Evolutionary conservation across 192 early-diverging fungal genomes (phyloP), one percentile per base, ranked within the genome.

Genomic region (Dispira parvispora): DNA sequence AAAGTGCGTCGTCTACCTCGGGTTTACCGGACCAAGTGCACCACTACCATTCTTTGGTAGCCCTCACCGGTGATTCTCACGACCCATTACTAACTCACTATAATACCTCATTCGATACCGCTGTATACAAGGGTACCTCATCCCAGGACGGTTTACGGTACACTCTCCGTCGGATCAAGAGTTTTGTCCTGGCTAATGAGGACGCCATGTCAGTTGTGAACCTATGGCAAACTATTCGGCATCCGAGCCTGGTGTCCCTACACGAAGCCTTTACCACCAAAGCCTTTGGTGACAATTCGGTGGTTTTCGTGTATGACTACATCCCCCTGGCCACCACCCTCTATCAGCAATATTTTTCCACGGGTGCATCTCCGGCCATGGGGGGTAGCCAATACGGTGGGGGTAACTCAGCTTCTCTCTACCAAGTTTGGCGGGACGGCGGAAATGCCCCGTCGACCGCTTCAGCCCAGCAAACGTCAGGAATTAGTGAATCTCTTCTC

Each of bases 291-390:
- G 94, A 98, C 68, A 80, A 86, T 87, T 84, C 96, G n/a, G 77
- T 99, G n/a, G 82, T 97, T 11, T 80, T 99, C 66, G 92, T 96
- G 8, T 94, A 90, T 68, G 94, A 97, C 69, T 96, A 88, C 70
- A 86, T 92, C 74, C 94, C 94, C 11, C 63, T 70, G 49, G 62
- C 75, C 20, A 53, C 63, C 52, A 69, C 68, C 50, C 58, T 77
- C 43, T 66, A 55, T 52, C 52, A 43, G 63, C 50, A 49, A 2
- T 47, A 72, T 49, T 49, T 70, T 10, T 66, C 71, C 54, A 38
- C 32, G 1, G 32, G 32, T 38, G 32, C 32, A 6, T 38, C 32
- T 38, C 32, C 32, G 32, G 32, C 32, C 32, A 38, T 38, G 32
- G 32, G 32, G 6, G 32, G 32, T 38, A 38, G 32, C 6, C 32